These are phyloP conservation scores for Neonectria hederae DNA, from an alignment of 2,329 filamentous ascomycete species.

Conservation along the genomic window DNA sequence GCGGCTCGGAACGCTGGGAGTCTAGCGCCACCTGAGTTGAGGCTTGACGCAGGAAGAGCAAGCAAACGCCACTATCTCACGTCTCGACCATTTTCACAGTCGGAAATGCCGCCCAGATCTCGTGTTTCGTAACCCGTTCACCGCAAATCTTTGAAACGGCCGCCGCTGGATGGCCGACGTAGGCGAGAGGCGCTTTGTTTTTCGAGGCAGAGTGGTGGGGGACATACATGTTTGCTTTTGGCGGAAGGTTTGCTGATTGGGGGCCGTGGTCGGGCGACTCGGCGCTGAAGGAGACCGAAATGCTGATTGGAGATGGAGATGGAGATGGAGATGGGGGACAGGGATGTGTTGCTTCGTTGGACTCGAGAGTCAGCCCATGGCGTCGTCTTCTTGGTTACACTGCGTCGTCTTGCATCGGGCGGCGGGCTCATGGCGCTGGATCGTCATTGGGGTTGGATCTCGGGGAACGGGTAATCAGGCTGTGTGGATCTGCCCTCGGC, in stretches of 20 bases:
- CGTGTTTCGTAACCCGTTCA: neutral
- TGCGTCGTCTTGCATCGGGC: neutral
- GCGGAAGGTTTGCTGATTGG: neutral
- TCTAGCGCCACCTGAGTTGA: neutral
- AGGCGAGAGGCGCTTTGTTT: neutral
- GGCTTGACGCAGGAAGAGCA: neutral
- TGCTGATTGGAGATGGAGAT: constrained; percentile 1
- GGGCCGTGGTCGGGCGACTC: neutral
- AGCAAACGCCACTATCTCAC: neutral
- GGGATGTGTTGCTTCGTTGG: neutral
- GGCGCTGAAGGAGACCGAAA: constrained; percentile 8
- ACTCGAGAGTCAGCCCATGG: neutral
- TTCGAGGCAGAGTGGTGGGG: neutral
- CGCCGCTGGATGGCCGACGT: neutral
- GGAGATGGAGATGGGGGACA: neutral
- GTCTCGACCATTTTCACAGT: neutral
- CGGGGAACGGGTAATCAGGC: neutral
- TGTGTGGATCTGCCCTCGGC: neutral
- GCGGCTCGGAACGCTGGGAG: neutral
- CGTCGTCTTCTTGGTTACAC: constrained; percentile 3
- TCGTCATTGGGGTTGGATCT: neutral
- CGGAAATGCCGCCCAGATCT: neutral
- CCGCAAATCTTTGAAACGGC: neutral
- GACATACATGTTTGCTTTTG: constrained; percentile 4
- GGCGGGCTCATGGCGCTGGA: neutral